Percentiles rank a stretch among this genome's conserved stretches.
phyloP scores from a whole-genome alignment of 352 stramenopile species.

The Pythium phragmiticola region DNA sequence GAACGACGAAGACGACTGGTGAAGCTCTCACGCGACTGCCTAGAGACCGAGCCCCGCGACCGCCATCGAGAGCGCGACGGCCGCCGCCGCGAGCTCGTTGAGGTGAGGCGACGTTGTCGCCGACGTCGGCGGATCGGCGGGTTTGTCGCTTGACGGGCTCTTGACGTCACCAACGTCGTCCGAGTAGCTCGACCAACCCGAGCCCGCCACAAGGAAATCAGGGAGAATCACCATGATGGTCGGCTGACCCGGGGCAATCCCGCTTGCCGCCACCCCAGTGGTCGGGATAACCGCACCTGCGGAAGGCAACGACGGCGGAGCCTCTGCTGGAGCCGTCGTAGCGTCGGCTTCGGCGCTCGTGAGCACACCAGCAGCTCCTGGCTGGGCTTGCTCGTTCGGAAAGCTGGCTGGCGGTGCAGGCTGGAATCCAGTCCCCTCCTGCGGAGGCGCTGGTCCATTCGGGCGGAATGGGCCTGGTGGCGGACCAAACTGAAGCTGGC shows the following conservation, averaged over 20 bases:
- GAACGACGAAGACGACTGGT: not conserved
- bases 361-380: not conserved
- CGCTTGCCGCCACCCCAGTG: not conserved
- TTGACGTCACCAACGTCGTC: constrained; percentile 9
- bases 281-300: not conserved
- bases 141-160: not conserved
- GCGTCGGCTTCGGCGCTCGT: not conserved
- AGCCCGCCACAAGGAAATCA: constrained; percentile 14
- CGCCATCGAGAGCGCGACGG: not conserved
- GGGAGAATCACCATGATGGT: constrained; percentile 22
- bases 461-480: constrained; percentile 6
- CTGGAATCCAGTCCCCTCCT: not conserved
- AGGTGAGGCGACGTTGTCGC: not conserved
- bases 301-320: not conserved
- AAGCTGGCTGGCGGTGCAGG: not conserved
- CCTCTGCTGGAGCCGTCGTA: not conserved
- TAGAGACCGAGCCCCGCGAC: not conserved
- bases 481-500: constrained; percentile 22
- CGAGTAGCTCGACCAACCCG: constrained; percentile 15
- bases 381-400: not conserved
- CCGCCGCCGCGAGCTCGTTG: not conserved
- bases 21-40: not conserved
- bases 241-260: constrained; percentile 4
- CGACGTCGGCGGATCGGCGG: not conserved
- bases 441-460: not conserved